These are phyloP conservation scores for Fragaria ananassa DNA, from an alignment of 306 rosid genomes.

Conservation along the genomic window DNA sequence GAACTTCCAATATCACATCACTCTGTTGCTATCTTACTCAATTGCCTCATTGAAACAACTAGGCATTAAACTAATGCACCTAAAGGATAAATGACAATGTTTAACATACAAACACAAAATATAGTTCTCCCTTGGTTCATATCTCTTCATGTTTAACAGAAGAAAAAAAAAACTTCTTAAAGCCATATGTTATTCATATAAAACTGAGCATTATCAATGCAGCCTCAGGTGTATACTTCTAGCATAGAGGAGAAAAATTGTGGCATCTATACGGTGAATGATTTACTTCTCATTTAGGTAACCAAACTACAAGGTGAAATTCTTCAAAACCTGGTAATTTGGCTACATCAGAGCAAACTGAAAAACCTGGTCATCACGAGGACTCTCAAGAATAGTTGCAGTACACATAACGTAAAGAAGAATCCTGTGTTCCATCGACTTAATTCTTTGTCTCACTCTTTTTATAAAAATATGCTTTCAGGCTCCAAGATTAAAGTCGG, in stretches of 20 bases:
- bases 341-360: neutral
- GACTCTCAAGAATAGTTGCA: neutral
- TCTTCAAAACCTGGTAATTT: neutral
- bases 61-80: neutral
- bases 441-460: neutral
- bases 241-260: neutral
- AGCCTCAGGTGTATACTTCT: neutral
- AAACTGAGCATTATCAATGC: neutral
- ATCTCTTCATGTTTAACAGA: too few relatives aligned
- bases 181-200: too few relatives aligned
- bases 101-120: neutral
- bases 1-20: neutral
- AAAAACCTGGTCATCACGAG: neutral
- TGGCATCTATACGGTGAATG: neutral
- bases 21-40: conserved; percentile 8
- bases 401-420: neutral
- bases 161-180: too few relatives aligned
- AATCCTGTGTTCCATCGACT: neutral
- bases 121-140: neutral
- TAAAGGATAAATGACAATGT: neutral
- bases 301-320: neutral
- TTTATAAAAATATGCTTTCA: neutral
- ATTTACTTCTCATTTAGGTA: neutral
- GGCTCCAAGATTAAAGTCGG: neutral
- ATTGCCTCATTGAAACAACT: neutral